These are phyloP conservation scores for Colletotrichum tanaceti DNA, from an alignment of 2,329 filamentous ascomycete species.

Conservation along the genomic window DNA sequence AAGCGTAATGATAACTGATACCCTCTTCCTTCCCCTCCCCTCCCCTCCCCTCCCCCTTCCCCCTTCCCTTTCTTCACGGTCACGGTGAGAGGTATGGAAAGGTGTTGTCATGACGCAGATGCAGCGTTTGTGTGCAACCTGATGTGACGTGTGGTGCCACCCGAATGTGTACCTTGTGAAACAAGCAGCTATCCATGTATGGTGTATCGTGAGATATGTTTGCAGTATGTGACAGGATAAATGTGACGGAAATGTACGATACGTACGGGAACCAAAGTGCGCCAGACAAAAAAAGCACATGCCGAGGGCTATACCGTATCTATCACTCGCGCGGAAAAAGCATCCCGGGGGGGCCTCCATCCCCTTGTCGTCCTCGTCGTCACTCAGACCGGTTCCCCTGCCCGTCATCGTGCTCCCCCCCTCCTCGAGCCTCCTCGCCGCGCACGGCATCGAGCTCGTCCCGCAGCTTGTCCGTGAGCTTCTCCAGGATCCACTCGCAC, in stretches of 20 bases:
- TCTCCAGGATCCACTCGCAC: slow-evolving; percentile 78
- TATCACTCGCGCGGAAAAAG: slow-evolving; percentile 15
- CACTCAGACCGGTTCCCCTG: slow-evolving; percentile 59
- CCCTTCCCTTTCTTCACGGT: neutral
- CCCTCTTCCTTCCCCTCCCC: too few relatives aligned
- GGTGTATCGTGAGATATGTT: neutral
- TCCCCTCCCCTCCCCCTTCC: neutral
- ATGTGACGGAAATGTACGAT: neutral
- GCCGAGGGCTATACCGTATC: neutral
- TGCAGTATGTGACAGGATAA: neutral
- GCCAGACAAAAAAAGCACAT: neutral
- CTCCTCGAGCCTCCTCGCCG: slow-evolving; percentile 30
- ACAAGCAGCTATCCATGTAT: neutral
- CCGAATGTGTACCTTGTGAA: neutral
- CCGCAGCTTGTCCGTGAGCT: slow-evolving; percentile 68
- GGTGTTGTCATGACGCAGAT: neutral
- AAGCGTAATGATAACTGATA: slow-evolving; percentile 24
- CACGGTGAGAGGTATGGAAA: neutral
- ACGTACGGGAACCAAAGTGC: neutral
- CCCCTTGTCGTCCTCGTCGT: slow-evolving; percentile 46
- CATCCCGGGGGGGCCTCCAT: slow-evolving; percentile 29
- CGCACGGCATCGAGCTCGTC: slow-evolving; percentile 60
- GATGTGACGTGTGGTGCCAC: neutral
- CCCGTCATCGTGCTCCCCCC: slow-evolving; percentile 40
- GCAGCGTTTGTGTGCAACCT: too few relatives aligned